Evolutionary conservation across 148 eudicot species (phyloP), one percentile per base, ranked within the genome.

Genomic region (Silene conica): DNA sequence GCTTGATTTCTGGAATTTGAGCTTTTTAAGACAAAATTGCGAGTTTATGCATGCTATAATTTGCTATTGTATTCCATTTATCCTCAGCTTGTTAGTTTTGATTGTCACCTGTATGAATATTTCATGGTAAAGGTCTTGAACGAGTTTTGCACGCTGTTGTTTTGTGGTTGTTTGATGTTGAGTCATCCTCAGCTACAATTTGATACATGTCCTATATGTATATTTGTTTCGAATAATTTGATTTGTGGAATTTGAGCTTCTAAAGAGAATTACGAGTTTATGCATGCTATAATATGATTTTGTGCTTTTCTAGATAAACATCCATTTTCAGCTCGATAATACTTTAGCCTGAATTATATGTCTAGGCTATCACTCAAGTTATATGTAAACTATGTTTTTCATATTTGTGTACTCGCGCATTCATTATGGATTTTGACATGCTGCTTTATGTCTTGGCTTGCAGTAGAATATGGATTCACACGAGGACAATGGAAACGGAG

Each of bases 391-490:
- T 13, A 14, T 15, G 55, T 3, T 50, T 0, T 50, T 50, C 18
- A 14, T 50, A 50, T 15, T 11, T 13, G 55, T 9, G 55, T 50
- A 0, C 16, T 15, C 2, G 55, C 16, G 14, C 7, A 14, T 13
- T 14, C 12, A 14, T 50, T 12, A 13, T 50, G 16, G 16, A 50
- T 50, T 11, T 50, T 14, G 16, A 50, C 18, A 50, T 13, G 55
- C 55, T 12, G 55, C n/a, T n/a, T n/a, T 50, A 41, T 60, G 56
- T 2, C 8, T 48, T 19, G 9, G 52, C 19, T 21, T 21, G 46
- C 34, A 19, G 18, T 58, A 65, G 69, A 79, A 20, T 16, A 83
- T 80, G 86, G 86, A 74, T 56, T 50, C 72, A 22, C 74, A 59
- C 48, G 73, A 80, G 3, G 83, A 66, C 48, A 77, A 70, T 52